Evolutionary conservation across 1,284 basidiomycete species (phyloP), one percentile per base, ranked within the genome.

Genomic region (Singerocomus rubriflavus): DNA sequence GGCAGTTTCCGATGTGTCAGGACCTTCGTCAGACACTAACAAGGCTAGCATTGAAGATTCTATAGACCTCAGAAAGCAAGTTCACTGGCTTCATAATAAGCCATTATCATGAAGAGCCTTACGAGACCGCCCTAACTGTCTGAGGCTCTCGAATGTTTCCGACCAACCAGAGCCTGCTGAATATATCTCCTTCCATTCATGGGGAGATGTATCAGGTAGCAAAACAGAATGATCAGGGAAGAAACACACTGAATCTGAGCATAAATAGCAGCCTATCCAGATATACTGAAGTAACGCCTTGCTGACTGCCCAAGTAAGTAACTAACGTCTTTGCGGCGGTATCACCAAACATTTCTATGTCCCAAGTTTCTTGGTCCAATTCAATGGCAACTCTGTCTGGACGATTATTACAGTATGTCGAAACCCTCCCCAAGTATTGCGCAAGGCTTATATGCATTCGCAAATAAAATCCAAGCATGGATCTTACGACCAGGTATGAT

Each of bases 401-500:
- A 52, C n/a, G 21, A 55, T 38, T n/a, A n/a, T 39, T 26, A 21
- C 1, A 61, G 54, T 39, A 66, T 59, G 4, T 63, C 54, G 12
- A 63, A 67, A 25, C 59, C 65, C n/a, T 63, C 54, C 43, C 62
- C 65, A 2, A 65, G 35, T 3, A 52, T 56, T 8, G 64, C 65
- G 9, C 12, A 38, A 10, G 65, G 67, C 26, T 46, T 49, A 35
- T 65, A 69, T 5, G 48, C 42, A 3, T 59, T 65, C 6, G 55
- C 58, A 48, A 54, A 68, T 13, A 69, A 31, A 37, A 65, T 44
- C 0, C 67, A 69, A 13, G 62, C 64, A 12, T 65, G 64, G 2
- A 67, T 36, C 32, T 64, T 65, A 44, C 68, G 63, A n/a, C 65
- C 63, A 1, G 63, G 65, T 43, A 65, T 61, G 35, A 65, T 66